Evolutionary conservation across 257 asterid genomes (phyloP).

Genomic region (Solanum etuberosum): DNA sequence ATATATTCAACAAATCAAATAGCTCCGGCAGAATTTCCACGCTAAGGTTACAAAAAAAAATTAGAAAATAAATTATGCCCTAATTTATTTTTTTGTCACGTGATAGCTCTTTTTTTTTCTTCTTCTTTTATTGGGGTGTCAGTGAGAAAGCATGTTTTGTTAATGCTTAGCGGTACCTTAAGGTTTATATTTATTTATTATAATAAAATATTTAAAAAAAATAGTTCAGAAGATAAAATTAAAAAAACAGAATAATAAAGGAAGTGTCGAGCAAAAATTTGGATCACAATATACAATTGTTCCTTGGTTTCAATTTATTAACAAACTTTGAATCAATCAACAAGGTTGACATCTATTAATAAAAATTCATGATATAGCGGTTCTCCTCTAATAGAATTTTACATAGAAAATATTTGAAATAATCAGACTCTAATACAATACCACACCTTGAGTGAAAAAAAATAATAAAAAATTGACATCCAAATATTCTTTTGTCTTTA

Average conservation of each 20-base stretch:
- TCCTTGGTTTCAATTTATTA: neutral
- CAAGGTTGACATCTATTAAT: neutral
- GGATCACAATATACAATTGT: neutral
- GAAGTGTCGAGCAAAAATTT: neutral
- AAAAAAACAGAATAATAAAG: neutral
- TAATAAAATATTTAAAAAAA: neutral
- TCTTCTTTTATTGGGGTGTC: neutral
- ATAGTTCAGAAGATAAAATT: neutral
- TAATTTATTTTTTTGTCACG: neutral
- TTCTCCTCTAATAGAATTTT: fast-evolving
- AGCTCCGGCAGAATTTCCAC: neutral
- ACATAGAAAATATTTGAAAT: fast-evolving
- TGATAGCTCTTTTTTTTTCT: neutral
- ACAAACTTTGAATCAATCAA: neutral
- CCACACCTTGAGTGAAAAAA: too few relatives aligned
- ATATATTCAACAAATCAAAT: neutral
- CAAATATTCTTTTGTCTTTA: neutral
- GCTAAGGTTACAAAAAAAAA: neutral
- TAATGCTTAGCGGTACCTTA: neutral
- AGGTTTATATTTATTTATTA: neutral
- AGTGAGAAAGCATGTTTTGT: neutral
- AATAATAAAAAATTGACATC: neutral
- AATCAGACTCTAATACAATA: fast-evolving
- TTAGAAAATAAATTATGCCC: neutral
- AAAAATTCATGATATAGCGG: too few relatives aligned